A percentile compares a stretch with the other conserved stretches of the same genome.
Conservation (phyloP, 345 rosid genomes). For the Arabis alpina region DNA sequence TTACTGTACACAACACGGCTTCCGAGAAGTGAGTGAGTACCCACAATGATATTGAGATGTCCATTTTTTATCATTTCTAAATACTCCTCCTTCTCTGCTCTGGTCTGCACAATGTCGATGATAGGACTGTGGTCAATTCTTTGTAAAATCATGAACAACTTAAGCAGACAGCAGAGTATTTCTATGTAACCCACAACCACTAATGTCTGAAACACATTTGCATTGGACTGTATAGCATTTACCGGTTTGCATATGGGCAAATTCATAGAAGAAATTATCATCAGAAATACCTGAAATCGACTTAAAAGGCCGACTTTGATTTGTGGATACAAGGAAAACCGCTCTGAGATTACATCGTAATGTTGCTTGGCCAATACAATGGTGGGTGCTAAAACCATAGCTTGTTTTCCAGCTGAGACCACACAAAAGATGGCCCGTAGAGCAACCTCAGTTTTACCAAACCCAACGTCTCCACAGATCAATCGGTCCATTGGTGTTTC, state of each 20-base stretch:
- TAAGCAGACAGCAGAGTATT: slow-evolving; percentile 18
- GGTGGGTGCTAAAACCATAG: slow-evolving; percentile 97
- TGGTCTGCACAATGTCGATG: slow-evolving; percentile 60
- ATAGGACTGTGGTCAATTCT: slow-evolving; percentile 35
- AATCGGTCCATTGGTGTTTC: slow-evolving; percentile 97
- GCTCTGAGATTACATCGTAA: slow-evolving; percentile 80
- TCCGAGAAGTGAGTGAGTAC: slow-evolving; percentile 98
- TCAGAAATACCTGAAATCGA: slow-evolving; percentile 81
- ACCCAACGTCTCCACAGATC: slow-evolving; percentile 97
- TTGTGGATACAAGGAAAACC: slow-evolving; percentile 65
- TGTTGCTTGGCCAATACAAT: slow-evolving; percentile 95
- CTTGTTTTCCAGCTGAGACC: slow-evolving; percentile 89
- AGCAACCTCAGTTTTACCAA: slow-evolving; percentile 98
- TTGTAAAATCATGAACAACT: slow-evolving; percentile 22
- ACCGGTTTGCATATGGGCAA: slow-evolving; percentile 19
- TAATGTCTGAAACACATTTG: slow-evolving; percentile 7
- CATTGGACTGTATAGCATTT: slow-evolving; percentile 3
- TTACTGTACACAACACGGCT: slow-evolving; percentile 86
- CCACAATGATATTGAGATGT: slow-evolving; percentile 77
- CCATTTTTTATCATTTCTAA: slow-evolving; percentile 79
- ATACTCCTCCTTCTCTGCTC: slow-evolving; percentile 75
- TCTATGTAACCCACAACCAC: slow-evolving; percentile 14
- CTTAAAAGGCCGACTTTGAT: slow-evolving; percentile 84
- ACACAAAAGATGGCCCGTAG: slow-evolving; percentile 89
- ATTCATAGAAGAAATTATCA: slow-evolving; percentile 13